Percentiles rank a stretch among this genome's conserved stretches.
Evolutionary conservation across 257 asterid species (phyloP).

Genomic region (Fraxinus pennsylvanica): DNA sequence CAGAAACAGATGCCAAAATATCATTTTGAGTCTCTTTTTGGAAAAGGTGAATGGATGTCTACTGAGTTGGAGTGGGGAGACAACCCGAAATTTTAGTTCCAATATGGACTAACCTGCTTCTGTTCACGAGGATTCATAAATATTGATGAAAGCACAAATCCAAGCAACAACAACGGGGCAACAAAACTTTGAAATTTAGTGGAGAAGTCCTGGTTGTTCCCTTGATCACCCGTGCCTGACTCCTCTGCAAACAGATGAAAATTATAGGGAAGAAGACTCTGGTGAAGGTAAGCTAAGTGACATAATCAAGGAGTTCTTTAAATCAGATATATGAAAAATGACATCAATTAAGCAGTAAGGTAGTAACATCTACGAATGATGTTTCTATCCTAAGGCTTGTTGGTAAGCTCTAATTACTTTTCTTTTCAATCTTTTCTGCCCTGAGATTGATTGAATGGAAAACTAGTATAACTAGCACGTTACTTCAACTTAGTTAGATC

Average conservation of each 20-base stretch:
- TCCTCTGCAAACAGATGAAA: conserved; percentile 40
- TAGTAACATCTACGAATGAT: neutral
- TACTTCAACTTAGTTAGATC: neutral
- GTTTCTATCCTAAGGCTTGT: neutral
- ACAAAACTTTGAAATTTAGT: conserved; percentile 31
- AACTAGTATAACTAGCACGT: neutral
- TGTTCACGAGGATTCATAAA: conserved; percentile 31
- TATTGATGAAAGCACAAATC: conserved; percentile 34
- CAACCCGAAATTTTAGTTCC: conserved; percentile 1
- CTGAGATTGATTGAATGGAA: neutral
- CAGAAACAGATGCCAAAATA: neutral
- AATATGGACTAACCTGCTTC: conserved; percentile 51
- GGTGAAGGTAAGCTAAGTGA: neutral
- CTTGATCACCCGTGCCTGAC: conserved; percentile 46
- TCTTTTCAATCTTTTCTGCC: neutral
- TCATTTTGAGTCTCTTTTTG: neutral
- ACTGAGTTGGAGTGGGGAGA: neutral
- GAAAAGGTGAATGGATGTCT: neutral
- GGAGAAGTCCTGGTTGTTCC: conserved; percentile 34
- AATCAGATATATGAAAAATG: neutral
- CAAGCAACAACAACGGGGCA: conserved; percentile 28
- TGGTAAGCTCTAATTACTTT: neutral
- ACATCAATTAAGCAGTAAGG: neutral
- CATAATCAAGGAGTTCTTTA: neutral
- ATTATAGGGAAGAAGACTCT: neutral